Evolutionary conservation across 2,329 filamentous ascomycete genomes (phyloP).

Genomic region (Claviceps humidiphila): DNA sequence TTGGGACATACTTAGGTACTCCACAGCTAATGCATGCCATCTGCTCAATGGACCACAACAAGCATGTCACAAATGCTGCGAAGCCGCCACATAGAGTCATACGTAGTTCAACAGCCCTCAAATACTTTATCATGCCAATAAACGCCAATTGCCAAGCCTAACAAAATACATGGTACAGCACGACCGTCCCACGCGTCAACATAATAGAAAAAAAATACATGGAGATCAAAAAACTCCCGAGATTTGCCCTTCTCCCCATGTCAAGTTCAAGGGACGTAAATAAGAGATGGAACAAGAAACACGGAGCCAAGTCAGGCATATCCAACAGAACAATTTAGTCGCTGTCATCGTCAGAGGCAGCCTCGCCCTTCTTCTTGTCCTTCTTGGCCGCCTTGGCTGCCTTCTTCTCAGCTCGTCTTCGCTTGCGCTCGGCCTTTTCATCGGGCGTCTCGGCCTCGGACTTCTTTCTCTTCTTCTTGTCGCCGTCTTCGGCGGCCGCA

Average conservation of each 20-base stretch:
- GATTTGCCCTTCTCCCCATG: background rate
- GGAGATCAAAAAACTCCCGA: constrained; percentile 4
- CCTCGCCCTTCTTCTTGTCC: constrained; percentile 41
- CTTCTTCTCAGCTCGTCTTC: constrained; percentile 47
- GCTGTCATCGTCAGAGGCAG: constrained; percentile 32
- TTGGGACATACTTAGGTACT: no score
- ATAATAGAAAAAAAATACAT: background rate
- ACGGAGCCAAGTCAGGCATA: no score
- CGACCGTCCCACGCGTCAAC: constrained; percentile 9
- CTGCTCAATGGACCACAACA: no score
- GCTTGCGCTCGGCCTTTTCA: constrained; percentile 49
- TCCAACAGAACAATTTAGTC: constrained; percentile 4
- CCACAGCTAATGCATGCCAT: no score
- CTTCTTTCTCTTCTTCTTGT: constrained; percentile 63
- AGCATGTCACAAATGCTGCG: no score
- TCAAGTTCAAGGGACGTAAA: background rate
- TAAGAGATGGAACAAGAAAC: no score
- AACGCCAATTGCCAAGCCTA: constrained; percentile 12
- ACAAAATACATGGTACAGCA: constrained; percentile 10
- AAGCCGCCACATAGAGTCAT: no score
- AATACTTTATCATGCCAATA: constrained; percentile 9
- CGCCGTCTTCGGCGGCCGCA: constrained; percentile 35
- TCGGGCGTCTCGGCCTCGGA: constrained; percentile 64
- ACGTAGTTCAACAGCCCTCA: background rate
- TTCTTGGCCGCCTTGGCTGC: constrained; percentile 44